phyloP scores from a whole-genome alignment of 2,329 filamentous ascomycete genomes.

The Claviceps africana region DNA sequence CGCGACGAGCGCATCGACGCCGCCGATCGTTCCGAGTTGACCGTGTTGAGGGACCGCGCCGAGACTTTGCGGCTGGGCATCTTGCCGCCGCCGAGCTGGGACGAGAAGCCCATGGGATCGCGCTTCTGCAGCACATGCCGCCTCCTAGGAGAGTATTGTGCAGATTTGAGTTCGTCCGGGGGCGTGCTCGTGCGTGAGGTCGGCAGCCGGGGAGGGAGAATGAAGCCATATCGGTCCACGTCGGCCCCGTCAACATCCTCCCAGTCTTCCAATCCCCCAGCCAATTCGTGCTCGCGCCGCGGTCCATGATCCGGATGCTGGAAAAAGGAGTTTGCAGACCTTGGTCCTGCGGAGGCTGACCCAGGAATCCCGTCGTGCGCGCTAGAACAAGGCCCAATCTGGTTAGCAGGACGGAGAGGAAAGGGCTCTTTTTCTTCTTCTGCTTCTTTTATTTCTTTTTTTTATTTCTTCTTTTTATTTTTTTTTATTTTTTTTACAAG shows the following conservation, averaged over 20 bases:
- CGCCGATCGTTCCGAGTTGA: constrained; percentile 37
- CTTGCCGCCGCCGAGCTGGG: constrained; percentile 25
- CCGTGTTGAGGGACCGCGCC: constrained; percentile 43
- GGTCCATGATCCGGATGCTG: constrained; percentile 24
- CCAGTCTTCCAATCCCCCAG: constrained; percentile 52
- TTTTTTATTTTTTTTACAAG: too few species aligned
- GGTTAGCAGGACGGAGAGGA: not conserved
- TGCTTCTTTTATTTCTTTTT: too few species aligned
- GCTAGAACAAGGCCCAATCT: constrained; percentile 1
- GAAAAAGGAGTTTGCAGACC: constrained; percentile 30
- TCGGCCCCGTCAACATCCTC: constrained; percentile 46
- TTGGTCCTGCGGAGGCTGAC: constrained; percentile 22
- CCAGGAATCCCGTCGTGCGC: constrained; percentile 14
- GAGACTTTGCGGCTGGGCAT: constrained; percentile 41
- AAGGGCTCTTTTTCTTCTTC: too few species aligned
- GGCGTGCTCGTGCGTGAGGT: constrained; percentile 28
- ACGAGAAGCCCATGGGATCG: constrained; percentile 23
- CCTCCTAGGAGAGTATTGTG: constrained; percentile 30
- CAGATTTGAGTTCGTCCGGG: constrained; percentile 27
- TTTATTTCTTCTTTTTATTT: too few species aligned
- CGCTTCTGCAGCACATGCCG: constrained; percentile 30
- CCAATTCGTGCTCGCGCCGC: constrained; percentile 32
- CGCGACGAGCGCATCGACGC: constrained; percentile 39
- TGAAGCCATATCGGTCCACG: constrained; percentile 58
- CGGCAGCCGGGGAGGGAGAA: constrained; percentile 29